These are phyloP conservation scores for Herpetomonas muscarum DNA, from an alignment of 208 protist genomes.

Conservation along the genomic window DNA sequence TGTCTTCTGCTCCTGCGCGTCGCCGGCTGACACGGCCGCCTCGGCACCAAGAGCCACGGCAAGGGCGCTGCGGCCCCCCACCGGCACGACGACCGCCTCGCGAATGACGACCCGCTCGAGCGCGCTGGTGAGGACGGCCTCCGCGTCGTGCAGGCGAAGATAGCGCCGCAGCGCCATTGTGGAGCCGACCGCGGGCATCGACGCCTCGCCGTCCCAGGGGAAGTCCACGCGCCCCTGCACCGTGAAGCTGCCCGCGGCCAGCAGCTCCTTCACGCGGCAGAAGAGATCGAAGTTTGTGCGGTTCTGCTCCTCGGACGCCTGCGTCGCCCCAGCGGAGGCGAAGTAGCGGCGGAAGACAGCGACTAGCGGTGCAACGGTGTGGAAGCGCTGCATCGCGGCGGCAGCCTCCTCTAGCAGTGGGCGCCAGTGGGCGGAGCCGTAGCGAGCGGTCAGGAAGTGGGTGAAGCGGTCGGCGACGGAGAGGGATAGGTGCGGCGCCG, in stretches of 20 bases:
- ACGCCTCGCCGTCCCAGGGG: not conserved
- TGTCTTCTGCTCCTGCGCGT: too few species aligned
- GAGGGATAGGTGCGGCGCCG: not conserved
- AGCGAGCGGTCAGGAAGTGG: conserved; percentile 9
- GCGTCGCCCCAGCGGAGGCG: not conserved
- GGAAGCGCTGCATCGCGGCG: conserved; percentile 10
- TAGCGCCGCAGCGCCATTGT: not conserved
- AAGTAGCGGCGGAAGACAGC: conserved; percentile 9
- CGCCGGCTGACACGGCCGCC: too few species aligned
- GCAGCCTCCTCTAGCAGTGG: conserved; percentile 16
- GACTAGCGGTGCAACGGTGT: conserved; percentile 12
- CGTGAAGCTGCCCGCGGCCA: not conserved
- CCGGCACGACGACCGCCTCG: not conserved
- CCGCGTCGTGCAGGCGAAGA: not conserved
- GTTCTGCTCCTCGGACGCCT: not conserved
- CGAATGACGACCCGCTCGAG: not conserved
- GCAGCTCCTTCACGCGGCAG: not conserved
- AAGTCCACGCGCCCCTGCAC: not conserved
- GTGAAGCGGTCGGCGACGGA: not conserved
- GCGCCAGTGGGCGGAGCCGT: conserved; percentile 16
- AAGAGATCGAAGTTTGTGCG: not conserved
- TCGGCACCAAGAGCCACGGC: too few species aligned
- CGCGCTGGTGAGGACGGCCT: not conserved
- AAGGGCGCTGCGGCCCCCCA: not conserved
- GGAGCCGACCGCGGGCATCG: not conserved